These are phyloP conservation scores for Vanrija sp. DNA, from an alignment of 1,284 basidiomycete species.

Conservation along the genomic window DNA sequence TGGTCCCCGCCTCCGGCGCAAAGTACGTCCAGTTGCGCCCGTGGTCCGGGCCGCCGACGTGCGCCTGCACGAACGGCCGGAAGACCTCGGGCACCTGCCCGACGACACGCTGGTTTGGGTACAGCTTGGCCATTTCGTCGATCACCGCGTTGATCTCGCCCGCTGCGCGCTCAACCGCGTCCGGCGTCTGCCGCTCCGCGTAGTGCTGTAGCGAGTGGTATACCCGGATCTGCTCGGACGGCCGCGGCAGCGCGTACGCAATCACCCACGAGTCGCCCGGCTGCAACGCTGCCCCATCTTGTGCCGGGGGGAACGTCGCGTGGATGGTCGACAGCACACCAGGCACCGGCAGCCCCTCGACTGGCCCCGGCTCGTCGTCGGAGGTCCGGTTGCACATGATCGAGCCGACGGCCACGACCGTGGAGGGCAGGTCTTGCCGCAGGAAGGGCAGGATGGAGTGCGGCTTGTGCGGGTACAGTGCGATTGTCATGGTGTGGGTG, in stretches of 20 bases:
- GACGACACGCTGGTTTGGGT: background rate
- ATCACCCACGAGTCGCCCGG: conserved; percentile 15
- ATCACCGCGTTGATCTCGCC: conserved; percentile 3
- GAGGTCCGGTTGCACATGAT: conserved; percentile 6
- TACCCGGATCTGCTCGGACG: conserved; percentile 19
- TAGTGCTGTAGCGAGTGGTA: conserved; percentile 17
- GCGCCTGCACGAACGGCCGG: no score
- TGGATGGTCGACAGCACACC: background rate
- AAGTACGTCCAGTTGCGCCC: conserved; percentile 1
- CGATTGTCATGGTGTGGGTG: background rate
- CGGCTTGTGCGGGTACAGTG: conserved; percentile 16
- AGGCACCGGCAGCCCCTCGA: background rate
- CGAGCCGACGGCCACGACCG: conserved; percentile 10
- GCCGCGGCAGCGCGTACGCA: conserved; percentile 12
- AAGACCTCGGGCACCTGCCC: background rate
- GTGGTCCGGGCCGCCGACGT: no score
- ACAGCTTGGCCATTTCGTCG: background rate
- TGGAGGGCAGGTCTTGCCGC: conserved; percentile 14
- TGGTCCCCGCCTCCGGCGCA: conserved; percentile 1
- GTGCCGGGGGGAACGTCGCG: background rate
- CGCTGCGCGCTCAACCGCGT: background rate
- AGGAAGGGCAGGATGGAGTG: conserved; percentile 16
- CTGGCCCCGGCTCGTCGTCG: background rate
- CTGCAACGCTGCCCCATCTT: background rate
- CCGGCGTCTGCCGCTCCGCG: background rate